Evolutionary conservation across 805 yeast species (phyloP), one percentile per base, ranked within the genome.

Genomic region (Jamesozyma spencerorum): DNA sequence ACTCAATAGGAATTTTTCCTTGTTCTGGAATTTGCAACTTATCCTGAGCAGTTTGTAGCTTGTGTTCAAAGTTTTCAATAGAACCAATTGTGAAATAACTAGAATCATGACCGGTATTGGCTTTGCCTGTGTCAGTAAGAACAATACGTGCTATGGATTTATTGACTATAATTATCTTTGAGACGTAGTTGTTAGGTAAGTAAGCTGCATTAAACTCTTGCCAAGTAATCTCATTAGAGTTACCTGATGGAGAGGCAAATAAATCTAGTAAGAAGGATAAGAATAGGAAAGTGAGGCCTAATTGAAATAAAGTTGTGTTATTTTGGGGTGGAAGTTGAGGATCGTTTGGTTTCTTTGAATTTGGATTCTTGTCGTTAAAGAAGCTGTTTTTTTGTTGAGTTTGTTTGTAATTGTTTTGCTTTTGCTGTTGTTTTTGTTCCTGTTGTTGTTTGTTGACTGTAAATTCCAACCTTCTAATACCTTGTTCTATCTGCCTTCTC

Each of bases 141-240:
- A 75, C 78, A 2, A 90, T 83, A 40, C 80, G 73, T 6, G 86
- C 98, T 36, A 72, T 71, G 11, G 75, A 68, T 52, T 82, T 81
- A 65, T 92, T 90, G 24, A 85, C 77, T 6, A 92, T 88, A 15
- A 77, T 63, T 39, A 92, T 68, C 47, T 74, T 76, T 36, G 77
- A 71, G 12, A 92, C 99, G 33, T 77, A 70, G 4, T 87, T 87
- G 51, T 79, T 83, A 46, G 81, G 84, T 45, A 92, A 69, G 53
- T 79, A 80, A 36, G 79, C 70, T 4, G 79, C 68, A 32, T 85
- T 74, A 66, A 92, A 90, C 55, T 90, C 95, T 65, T 92, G 97
- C 81, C 87, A 92, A 2, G 96, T 79, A 44, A 90, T 69, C 54
- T 85, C 87, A 40, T 64, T 62, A 22, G 26, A 7, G 5, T 58